Evolutionary conservation across 495 filamentous ascomycete species (phyloP).

Genomic region (Annulohypoxylon moriforme): DNA sequence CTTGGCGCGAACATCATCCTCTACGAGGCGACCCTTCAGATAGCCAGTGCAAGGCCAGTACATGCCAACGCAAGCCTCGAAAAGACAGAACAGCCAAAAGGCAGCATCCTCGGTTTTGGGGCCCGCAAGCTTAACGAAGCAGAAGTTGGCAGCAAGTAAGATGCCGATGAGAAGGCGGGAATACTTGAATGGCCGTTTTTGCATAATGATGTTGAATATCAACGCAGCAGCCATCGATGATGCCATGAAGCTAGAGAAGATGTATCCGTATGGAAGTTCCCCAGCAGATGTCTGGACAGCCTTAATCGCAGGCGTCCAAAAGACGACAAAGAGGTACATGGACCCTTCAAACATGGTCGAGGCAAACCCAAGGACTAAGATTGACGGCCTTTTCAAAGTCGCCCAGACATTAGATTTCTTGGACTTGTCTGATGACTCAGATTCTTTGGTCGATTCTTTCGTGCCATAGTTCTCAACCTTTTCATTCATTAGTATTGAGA

Average conservation of each 20-base stretch:
- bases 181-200: conserved; percentile 43
- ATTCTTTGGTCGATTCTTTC: conserved; percentile 37
- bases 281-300: conserved; percentile 48
- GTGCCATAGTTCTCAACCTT: conserved; percentile 62
- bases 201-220: conserved; percentile 55
- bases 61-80: conserved; percentile 64
- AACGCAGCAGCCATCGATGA: conserved; percentile 63
- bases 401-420: conserved; percentile 36
- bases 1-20: conserved; percentile 61
- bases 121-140: conserved; percentile 55
- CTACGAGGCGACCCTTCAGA: conserved; percentile 61
- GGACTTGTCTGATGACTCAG: conserved; percentile 13
- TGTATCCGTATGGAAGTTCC: conserved; percentile 65
- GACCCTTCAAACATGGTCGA: conserved; percentile 67
- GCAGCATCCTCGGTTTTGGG: conserved; percentile 55
- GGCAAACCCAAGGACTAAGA: conserved; percentile 59
- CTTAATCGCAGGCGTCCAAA: conserved; percentile 64
- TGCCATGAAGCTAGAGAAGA: conserved; percentile 69
- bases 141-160: conserved; percentile 50
- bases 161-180: conserved; percentile 52
- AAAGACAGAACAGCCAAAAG: conserved; percentile 65
- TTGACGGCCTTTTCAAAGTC: conserved; percentile 50
- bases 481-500: conserved; percentile 13
- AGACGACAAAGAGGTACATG: conserved; percentile 71
- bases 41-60: conserved; percentile 66